A percentile compares a stretch with the other conserved stretches of the same genome.
Conservation (phyloP, 345 rosid genomes). For the Eucalyptus brandiana region DNA sequence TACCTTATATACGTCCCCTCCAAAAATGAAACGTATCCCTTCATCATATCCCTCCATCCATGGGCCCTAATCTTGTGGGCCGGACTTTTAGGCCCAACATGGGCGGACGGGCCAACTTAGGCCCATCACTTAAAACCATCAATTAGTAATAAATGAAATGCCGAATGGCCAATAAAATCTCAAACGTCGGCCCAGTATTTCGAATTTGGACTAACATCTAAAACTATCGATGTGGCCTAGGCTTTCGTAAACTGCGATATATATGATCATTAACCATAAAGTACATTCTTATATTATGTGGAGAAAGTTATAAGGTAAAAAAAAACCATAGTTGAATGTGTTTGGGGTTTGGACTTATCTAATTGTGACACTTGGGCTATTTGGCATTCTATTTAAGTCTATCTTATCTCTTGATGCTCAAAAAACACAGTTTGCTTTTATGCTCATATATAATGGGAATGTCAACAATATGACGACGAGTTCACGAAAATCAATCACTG, state of each 20-base stretch:
- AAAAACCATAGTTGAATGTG: not conserved
- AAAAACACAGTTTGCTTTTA: too few relatives aligned
- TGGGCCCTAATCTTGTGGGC: too few relatives aligned
- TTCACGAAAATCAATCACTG: too few relatives aligned
- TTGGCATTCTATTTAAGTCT: not conserved
- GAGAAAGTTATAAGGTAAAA: not conserved
- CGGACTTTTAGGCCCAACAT: too few relatives aligned
- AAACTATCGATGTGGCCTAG: not conserved
- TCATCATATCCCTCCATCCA: too few relatives aligned
- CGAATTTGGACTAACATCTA: not conserved
- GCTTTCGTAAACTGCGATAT: not conserved
- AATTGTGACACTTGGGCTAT: not conserved
- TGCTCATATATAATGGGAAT: too few relatives aligned
- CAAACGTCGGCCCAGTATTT: accelerated
- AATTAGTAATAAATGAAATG: not conserved
- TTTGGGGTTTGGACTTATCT: not conserved
- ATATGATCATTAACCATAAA: not conserved
- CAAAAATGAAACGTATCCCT: too few relatives aligned
- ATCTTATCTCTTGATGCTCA: not conserved
- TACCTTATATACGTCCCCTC: too few relatives aligned
- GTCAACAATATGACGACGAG: too few relatives aligned
- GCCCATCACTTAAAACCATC: too few relatives aligned
- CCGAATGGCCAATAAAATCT: too few relatives aligned
- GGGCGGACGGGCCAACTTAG: too few relatives aligned
- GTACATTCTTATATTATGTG: not conserved